A percentile compares a stretch with the other conserved stretches of the same genome.
These are phyloP conservation scores for Backusella parvicylindrica DNA, from an alignment of 192 early-diverging fungal genomes.

Conservation along the genomic window DNA sequence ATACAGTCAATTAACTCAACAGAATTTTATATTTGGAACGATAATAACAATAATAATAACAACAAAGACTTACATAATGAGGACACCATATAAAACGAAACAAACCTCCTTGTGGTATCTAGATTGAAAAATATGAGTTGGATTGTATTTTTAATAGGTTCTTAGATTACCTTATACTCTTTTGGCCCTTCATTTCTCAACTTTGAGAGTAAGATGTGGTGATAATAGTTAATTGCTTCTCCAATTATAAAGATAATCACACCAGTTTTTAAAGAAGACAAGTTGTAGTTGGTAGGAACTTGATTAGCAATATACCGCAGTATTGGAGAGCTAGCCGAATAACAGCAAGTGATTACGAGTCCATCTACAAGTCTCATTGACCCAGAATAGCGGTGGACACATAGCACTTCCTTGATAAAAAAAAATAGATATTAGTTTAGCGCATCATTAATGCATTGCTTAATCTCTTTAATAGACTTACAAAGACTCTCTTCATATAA, in stretches of 20 bases:
- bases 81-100: slow-evolving; percentile 32
- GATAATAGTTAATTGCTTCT: slow-evolving; percentile 20
- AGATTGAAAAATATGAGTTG: not conserved
- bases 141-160: not conserved
- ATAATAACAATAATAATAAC: not conserved
- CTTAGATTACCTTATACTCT: slow-evolving; percentile 15
- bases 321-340: not conserved
- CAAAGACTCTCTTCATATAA: slow-evolving; percentile 24
- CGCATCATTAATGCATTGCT: not conserved
- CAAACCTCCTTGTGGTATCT: slow-evolving; percentile 26
- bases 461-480: not conserved
- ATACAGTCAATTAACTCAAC: not conserved
- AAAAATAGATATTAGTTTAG: not conserved
- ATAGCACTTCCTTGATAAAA: slow-evolving; percentile 25
- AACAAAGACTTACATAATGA: slow-evolving; percentile 24
- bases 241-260: slow-evolving; percentile 10
- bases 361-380: not conserved
- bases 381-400: slow-evolving; percentile 27
- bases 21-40: not conserved
- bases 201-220: slow-evolving; percentile 19
- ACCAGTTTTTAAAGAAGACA: not conserved
- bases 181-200: slow-evolving; percentile 8
- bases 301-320: not conserved
- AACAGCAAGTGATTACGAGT: slow-evolving; percentile 8
- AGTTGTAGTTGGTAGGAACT: not conserved